Evolutionary conservation across 2,329 filamentous ascomycete species (phyloP), one percentile per base, ranked within the genome.

Genomic region (Penicillium sp.): DNA sequence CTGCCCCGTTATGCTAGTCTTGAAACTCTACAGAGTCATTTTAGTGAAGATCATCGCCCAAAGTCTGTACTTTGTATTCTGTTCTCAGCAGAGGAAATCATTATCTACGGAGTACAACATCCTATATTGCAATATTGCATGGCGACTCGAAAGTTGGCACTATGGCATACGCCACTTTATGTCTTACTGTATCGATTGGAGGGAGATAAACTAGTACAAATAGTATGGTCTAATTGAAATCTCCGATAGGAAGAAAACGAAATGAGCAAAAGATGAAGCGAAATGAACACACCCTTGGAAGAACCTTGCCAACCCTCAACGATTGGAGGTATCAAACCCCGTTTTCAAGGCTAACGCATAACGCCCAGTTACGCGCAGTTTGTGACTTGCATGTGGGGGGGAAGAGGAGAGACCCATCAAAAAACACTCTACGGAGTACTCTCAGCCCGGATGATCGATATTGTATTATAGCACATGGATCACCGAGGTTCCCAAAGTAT

Each of bases 321-420:
- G 29, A 48, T 55, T 50, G 36, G 29, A 35, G 52, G 21, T 29
- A 50, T 29, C 35, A 6, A 19, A 15, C 35, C 27, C 36, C 13
- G 7, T 38, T 50, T 35, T 48, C 19, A 48, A 48, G 29, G 19
- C 45, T 35, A 48, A 47, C 33, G 49, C 49, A 50, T 13, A 49
- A 29, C 17, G 12, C 21, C 23, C 17, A 19, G 25, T 15, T 23
- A 19, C 13, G 6, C 17, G 17, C 29, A 45, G 15, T 21, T 17
- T 19, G 49, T 57, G 54, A 47, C 49, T 42, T 57, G 54, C 54
- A 57, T 57, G 47, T 35, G 53, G 53, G 39, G 47, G 21, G 31
- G 39, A 13, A n/a, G 29, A 12, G 21, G 27, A 31, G 29, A 9
- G 21, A 35, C 23, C 19, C 38, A 21, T 35, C n/a, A 29, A 29